These are phyloP conservation scores for Neurospora sp. DNA, from an alignment of 495 filamentous ascomycete species.

Conservation along the genomic window DNA sequence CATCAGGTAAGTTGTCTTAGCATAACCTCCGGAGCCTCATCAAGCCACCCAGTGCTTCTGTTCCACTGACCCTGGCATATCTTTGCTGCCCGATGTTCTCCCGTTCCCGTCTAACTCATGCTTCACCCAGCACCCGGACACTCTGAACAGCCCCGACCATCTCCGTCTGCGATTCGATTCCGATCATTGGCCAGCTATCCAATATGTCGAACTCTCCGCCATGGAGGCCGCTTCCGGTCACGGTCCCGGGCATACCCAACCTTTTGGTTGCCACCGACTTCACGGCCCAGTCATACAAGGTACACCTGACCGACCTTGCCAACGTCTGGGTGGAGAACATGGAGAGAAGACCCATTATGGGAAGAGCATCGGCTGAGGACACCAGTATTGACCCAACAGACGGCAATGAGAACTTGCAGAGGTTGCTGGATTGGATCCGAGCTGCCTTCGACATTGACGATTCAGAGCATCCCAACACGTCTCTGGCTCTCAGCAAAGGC, in stretches of 20 bases:
- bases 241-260: constrained; percentile 25
- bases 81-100: neutral
- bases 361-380: constrained; percentile 52
- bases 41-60: neutral
- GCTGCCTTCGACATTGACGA: constrained; percentile 42
- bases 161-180: neutral
- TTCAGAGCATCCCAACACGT: constrained; percentile 28
- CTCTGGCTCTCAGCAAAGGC: constrained; percentile 22
- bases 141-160: neutral
- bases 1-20: neutral
- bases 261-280: constrained; percentile 35
- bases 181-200: neutral
- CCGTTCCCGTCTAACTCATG: neutral
- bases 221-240: constrained; percentile 27
- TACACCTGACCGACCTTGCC: constrained; percentile 77
- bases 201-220: constrained; percentile 18
- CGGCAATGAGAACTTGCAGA: constrained; percentile 56
- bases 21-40: neutral
- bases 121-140: neutral
- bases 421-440: constrained; percentile 64
- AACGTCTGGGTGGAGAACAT: constrained; percentile 75
- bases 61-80: neutral
- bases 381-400: constrained; percentile 83
- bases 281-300: constrained; percentile 47
- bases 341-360: constrained; percentile 50